Evolutionary conservation across 768 basidiomycete species (phyloP).

Genomic region (Antrodiella citrinella): DNA sequence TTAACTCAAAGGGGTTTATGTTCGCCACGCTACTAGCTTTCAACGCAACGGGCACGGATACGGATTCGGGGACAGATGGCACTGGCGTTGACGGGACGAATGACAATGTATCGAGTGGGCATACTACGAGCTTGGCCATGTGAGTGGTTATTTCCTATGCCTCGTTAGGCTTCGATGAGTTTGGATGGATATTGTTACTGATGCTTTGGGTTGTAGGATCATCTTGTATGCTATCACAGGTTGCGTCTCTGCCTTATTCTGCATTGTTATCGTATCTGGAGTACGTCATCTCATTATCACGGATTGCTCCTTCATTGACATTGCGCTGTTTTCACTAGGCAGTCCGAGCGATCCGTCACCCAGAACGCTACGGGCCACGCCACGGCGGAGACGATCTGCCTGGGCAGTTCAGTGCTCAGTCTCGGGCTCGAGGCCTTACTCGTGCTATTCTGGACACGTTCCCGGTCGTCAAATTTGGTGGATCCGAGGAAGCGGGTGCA

Average conservation of each 20-base stretch:
- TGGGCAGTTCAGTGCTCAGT: conserved; percentile 33
- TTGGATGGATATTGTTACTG: background rate
- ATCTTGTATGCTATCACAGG: conserved; percentile 84
- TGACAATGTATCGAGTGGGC: conserved; percentile 4
- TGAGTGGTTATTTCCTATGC: conserved; percentile 22
- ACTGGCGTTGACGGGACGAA: background rate
- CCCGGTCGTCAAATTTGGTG: conserved; percentile 82
- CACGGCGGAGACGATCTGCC: conserved; percentile 20
- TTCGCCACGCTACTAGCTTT: conserved; percentile 61
- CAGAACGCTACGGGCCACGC: conserved; percentile 86
- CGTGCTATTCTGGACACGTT: conserved; percentile 95
- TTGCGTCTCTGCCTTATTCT: conserved; percentile 79
- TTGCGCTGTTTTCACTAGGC: conserved; percentile 55
- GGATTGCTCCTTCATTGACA: no score
- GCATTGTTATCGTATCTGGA: conserved; percentile 78
- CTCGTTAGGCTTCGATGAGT: no score
- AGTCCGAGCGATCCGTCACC: conserved; percentile 75
- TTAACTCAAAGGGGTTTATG: conserved; percentile 50
- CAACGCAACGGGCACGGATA: conserved; percentile 51
- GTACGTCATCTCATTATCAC: conserved; percentile 32
- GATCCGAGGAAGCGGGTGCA: conserved; percentile 11
- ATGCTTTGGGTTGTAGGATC: conserved; percentile 43
- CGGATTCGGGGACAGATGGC: conserved; percentile 16
- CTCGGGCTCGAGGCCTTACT: conserved; percentile 76
- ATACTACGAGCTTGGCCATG: conserved; percentile 61